Evolutionary conservation across 2,329 filamentous ascomycete genomes (phyloP).

Genomic region (Paecilomyces variotii): DNA sequence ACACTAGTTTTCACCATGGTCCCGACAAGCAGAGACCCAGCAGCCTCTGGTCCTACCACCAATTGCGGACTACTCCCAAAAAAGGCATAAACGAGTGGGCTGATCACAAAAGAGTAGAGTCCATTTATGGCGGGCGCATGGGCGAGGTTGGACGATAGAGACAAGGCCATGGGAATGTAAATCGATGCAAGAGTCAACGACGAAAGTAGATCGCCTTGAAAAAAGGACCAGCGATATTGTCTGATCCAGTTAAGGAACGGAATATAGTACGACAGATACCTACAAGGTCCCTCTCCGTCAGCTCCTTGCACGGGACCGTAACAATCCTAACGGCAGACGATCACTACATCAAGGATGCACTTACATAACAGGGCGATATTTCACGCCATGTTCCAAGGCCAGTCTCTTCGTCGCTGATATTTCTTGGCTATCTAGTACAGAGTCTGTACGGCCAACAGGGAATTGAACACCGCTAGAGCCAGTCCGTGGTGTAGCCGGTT

Average conservation of each 20-base stretch:
- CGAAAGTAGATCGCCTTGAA: slow-evolving; percentile 79
- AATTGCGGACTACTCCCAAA: slow-evolving; percentile 88
- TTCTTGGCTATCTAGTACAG: slow-evolving; percentile 48
- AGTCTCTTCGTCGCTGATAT: slow-evolving; percentile 66
- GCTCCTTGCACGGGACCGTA: not conserved
- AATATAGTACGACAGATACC: slow-evolving; percentile 89
- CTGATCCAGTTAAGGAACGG: slow-evolving; percentile 84
- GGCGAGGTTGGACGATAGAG: slow-evolving; percentile 82
- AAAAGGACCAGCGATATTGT: slow-evolving; percentile 74
- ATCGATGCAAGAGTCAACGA: slow-evolving; percentile 97
- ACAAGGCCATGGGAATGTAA: slow-evolving; percentile 95
- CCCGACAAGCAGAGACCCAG: slow-evolving; percentile 82
- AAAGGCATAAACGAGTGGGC: slow-evolving; percentile 82
- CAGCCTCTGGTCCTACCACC: slow-evolving; percentile 90
- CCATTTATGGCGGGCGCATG: slow-evolving; percentile 92
- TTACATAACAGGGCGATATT: slow-evolving; percentile 66
- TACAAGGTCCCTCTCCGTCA: slow-evolving; percentile 24
- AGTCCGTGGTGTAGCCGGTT: slow-evolving; percentile 6
- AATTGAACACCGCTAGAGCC: slow-evolving; percentile 14
- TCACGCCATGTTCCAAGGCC: slow-evolving; percentile 64
- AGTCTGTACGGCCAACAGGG: slow-evolving; percentile 35
- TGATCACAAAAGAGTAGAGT: slow-evolving; percentile 88
- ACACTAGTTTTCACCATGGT: slow-evolving; percentile 75
- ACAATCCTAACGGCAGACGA: not conserved
- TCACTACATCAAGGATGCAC: slow-evolving; percentile 17